Percentiles rank a stretch among this genome's conserved stretches.
Conservation (phyloP, 2,329 filamentous ascomycete species). For the Tympanopsis confertula region DNA sequence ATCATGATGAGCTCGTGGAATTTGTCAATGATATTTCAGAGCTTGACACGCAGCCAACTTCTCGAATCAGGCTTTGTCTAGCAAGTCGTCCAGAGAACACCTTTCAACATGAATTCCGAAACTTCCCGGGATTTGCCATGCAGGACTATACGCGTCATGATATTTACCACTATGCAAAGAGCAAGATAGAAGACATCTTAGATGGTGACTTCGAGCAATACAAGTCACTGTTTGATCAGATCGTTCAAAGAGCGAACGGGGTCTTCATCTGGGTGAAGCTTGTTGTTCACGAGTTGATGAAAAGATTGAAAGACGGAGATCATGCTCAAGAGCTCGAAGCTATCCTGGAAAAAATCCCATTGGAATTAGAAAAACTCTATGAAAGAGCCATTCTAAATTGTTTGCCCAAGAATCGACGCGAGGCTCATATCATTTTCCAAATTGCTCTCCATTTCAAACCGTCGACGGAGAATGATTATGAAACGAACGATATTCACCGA, state of each 20-base stretch:
- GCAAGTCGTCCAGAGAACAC: slow-evolving; percentile 30
- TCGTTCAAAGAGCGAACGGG: slow-evolving; percentile 23
- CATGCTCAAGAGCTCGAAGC: slow-evolving; percentile 22
- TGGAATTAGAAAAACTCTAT: neutral
- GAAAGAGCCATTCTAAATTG: too few relatives aligned
- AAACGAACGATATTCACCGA: too few relatives aligned
- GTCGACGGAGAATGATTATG: neutral
- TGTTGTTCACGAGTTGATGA: slow-evolving; percentile 29
- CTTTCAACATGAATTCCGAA: slow-evolving; percentile 18
- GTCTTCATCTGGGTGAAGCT: slow-evolving; percentile 33
- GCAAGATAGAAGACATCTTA: slow-evolving; percentile 12
- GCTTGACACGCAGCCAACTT: neutral
- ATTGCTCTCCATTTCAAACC: neutral
- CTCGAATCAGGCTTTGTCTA: slow-evolving; percentile 18
- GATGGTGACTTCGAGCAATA: slow-evolving; percentile 11
- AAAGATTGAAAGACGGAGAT: slow-evolving; percentile 23
- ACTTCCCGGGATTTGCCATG: slow-evolving; percentile 15
- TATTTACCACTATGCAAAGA: slow-evolving; percentile 18
- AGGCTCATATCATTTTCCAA: neutral
- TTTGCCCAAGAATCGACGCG: too few relatives aligned
- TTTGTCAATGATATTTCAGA: slow-evolving; percentile 31
- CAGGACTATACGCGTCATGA: slow-evolving; percentile 22
- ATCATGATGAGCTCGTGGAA: slow-evolving; percentile 23
- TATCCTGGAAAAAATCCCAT: slow-evolving; percentile 19
- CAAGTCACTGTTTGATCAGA: slow-evolving; percentile 9